These are phyloP conservation scores for Macrocybe gigantea DNA, from an alignment of 768 basidiomycete species.

Conservation along the genomic window DNA sequence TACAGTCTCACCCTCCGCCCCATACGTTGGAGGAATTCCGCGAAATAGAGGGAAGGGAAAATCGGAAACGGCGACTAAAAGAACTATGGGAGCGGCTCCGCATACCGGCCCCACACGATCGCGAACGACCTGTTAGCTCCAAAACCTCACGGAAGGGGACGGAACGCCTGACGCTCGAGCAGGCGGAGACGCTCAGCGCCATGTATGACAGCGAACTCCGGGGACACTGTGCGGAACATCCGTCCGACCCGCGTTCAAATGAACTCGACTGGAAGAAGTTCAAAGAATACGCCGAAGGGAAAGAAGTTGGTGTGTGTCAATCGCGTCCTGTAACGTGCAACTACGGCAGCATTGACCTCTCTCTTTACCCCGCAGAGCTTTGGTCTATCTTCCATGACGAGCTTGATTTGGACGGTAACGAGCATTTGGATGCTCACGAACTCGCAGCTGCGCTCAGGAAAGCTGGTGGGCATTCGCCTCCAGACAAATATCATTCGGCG, in stretches of 20 bases:
- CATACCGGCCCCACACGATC: slow-evolving; percentile 14
- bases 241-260: slow-evolving; percentile 30
- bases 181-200: slow-evolving; percentile 56
- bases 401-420: slow-evolving; percentile 86
- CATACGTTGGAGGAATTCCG: slow-evolving; percentile 59
- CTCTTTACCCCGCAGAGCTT: slow-evolving; percentile 46
- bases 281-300: slow-evolving; percentile 67
- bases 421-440: slow-evolving; percentile 59
- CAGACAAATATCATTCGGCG: slow-evolving; percentile 8
- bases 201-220: slow-evolving; percentile 79
- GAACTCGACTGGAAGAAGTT: slow-evolving; percentile 70
- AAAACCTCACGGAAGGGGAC: slow-evolving; percentile 6
- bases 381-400: slow-evolving; percentile 92
- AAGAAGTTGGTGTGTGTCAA: slow-evolving; percentile 66
- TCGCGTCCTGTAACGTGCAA: slow-evolving; percentile 7
- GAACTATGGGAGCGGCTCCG: slow-evolving; percentile 61
- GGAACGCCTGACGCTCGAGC: slow-evolving; percentile 44
- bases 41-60: slow-evolving; percentile 54
- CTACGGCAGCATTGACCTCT: background rate
- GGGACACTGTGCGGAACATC: slow-evolving; percentile 41
- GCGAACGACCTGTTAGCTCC: slow-evolving; percentile 2
- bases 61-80: slow-evolving; percentile 53
- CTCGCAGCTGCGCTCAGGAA: slow-evolving; percentile 44
- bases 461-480: slow-evolving; percentile 48
- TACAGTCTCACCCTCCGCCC: slow-evolving; percentile 34